Conservation (phyloP, 2,329 filamentous ascomycete species). For the Acarospora socialis region DNA sequence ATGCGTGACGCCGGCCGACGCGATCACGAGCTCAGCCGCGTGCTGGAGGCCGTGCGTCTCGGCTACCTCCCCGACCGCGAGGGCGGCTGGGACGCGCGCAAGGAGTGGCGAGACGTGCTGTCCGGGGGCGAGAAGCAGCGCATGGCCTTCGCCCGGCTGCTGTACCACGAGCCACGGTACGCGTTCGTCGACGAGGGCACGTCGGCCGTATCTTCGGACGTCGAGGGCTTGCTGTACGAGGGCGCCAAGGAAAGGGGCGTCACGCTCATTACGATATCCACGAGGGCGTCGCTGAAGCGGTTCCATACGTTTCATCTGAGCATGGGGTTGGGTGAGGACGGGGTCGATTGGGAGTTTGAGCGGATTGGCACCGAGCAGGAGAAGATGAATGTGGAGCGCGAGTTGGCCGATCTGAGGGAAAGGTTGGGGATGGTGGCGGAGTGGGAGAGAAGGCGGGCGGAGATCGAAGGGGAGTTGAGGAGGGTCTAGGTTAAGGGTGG, state of each 20-base stretch:
- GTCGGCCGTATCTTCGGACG: slow-evolving; percentile 83
- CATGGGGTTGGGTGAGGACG: slow-evolving; percentile 64
- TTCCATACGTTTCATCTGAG: slow-evolving; percentile 89
- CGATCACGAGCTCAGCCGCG: slow-evolving; percentile 61
- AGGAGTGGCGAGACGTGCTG: slow-evolving; percentile 98
- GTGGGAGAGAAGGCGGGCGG: slow-evolving; percentile 63
- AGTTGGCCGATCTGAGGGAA: slow-evolving; percentile 71
- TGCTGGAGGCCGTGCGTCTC: slow-evolving; percentile 70
- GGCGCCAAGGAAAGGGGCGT: slow-evolving; percentile 85
- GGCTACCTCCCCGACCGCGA: slow-evolving; percentile 85
- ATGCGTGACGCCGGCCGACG: slow-evolving; percentile 71
- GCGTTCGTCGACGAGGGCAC: slow-evolving; percentile 94
- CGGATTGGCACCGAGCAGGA: slow-evolving; percentile 87
- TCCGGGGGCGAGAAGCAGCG: slow-evolving; percentile 95
- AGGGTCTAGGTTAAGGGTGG: neutral
- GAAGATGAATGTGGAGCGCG: slow-evolving; percentile 84
- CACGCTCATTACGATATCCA: slow-evolving; percentile 91
- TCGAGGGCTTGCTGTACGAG: slow-evolving; percentile 88
- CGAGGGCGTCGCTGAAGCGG: slow-evolving; percentile 82
- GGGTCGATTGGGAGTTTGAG: slow-evolving; percentile 71
- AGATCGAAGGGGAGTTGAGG: slow-evolving; percentile 67
- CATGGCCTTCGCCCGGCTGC: slow-evolving; percentile 73
- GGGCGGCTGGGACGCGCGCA: slow-evolving; percentile 90
- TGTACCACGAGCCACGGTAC: slow-evolving; percentile 92
- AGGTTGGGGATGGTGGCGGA: slow-evolving; percentile 66